A percentile compares a stretch with the other conserved stretches of the same genome.
phyloP scores from a whole-genome alignment of 2,329 filamentous ascomycete species.

The Gremmenia infestans region DNA sequence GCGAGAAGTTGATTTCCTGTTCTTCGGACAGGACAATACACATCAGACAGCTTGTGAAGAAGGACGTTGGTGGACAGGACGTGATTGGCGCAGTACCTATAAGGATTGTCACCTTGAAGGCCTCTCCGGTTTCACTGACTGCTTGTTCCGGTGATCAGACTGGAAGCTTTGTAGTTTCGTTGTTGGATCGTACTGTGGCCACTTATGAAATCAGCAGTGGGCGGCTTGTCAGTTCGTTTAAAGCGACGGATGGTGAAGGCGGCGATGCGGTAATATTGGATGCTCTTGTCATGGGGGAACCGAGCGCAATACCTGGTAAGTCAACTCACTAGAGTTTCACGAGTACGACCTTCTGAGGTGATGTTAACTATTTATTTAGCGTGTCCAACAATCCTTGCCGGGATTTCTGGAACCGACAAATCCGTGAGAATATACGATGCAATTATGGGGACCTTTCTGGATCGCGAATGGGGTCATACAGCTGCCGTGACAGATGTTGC shows the following conservation, averaged over 20 bases:
- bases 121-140: slow-evolving; percentile 80
- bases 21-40: slow-evolving; percentile 86
- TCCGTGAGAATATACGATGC: slow-evolving; percentile 86
- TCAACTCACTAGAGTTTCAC: neutral
- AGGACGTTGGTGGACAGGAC: slow-evolving; percentile 54
- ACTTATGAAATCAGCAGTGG: slow-evolving; percentile 63
- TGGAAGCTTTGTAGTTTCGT: slow-evolving; percentile 52
- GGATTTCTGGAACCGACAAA: slow-evolving; percentile 93
- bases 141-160: slow-evolving; percentile 53
- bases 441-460: slow-evolving; percentile 69
- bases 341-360: no score
- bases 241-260: slow-evolving; percentile 74
- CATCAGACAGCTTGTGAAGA: slow-evolving; percentile 70
- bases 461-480: slow-evolving; percentile 91
- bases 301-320: slow-evolving; percentile 47
- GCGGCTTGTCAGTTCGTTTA: slow-evolving; percentile 68
- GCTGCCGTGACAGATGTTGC: slow-evolving; percentile 86
- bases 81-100: slow-evolving; percentile 72
- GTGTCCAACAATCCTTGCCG: slow-evolving; percentile 63
- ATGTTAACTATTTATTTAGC: neutral
- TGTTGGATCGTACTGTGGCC: slow-evolving; percentile 55
- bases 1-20: slow-evolving; percentile 67
- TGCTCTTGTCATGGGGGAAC: slow-evolving; percentile 61
- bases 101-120: slow-evolving; percentile 75
- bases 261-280: slow-evolving; percentile 80